Evolutionary conservation across 129 eudicot genomes (phyloP), one percentile per base, ranked within the genome.

Genomic region (Tagetes patula): DNA sequence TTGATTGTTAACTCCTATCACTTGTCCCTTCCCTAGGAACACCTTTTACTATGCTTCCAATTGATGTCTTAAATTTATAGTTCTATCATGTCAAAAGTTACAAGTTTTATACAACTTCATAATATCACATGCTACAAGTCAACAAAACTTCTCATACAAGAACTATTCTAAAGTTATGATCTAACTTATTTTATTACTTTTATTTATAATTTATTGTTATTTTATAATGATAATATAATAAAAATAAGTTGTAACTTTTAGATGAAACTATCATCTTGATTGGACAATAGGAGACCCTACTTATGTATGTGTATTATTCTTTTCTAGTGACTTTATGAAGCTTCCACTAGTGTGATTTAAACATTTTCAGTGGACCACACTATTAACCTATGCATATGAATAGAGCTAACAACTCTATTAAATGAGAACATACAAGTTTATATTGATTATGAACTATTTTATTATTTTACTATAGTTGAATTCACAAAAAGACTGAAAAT

Each of bases 21-120:
- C 65, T 32, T 78, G 82, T 77, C 70, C 82, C 82, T 78, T 70
- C 77, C 82, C 77, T 78, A 78, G 82, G 82, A 62, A 70, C 77
- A 78, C 82, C 71, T 8, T 70, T 70, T 38, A 64, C 67, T 31
- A 75, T 50, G 64, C 71, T 13, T 49, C 40, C 52, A 63, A 11
- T 39, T 36, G 13, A 55, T 38, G 6, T 5, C 12, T 40, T 36
- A 34, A 34, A 36, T 1, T 12, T 62, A 62, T 61, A 58, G 64
- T 58, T 58, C 12, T 58, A 58, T 3, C 60, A 54, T 54, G 60
- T 54, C 64, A 58, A 58, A 54, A 3, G 11, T 32, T 8, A 54
- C 20, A 50, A 54, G 3, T 20, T 54, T 54, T 54, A 14, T 54
- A 54, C 60, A 27, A 20, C 34, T 54, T 54, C 6, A 12, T 50